Evolutionary conservation across 2,329 filamentous ascomycete genomes (phyloP).

Genomic region (Chaetothyriales sp.): DNA sequence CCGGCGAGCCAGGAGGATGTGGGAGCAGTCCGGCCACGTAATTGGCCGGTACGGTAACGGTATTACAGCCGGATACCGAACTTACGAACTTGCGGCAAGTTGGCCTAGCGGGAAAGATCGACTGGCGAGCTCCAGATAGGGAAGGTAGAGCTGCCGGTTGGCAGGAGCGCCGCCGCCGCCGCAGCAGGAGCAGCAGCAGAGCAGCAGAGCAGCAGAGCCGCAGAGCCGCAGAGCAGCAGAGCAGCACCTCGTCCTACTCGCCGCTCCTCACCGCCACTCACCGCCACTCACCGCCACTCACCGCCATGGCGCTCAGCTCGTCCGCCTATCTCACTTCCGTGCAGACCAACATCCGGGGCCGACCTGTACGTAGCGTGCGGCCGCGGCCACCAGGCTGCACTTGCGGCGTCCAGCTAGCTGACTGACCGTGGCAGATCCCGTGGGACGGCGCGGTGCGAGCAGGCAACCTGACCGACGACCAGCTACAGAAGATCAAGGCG

Average conservation of each 20-base stretch:
- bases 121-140: not conserved
- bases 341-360: constrained; percentile 91
- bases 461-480: constrained; percentile 83
- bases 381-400: not conserved
- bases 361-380: constrained; percentile 44
- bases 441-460: constrained; percentile 95
- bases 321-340: constrained; percentile 77
- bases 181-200: not conserved
- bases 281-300: constrained; percentile 30
- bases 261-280: no score
- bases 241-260: no score
- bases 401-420: constrained; percentile 1
- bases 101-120: not conserved
- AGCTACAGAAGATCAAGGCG: constrained; percentile 88
- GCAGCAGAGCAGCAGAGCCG: constrained; percentile 2
- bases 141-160: not conserved
- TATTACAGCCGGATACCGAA: no score
- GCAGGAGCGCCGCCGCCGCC: no score
- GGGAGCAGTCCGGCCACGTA: not conserved
- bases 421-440: constrained; percentile 45
- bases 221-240: not conserved
- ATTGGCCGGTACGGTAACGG: not conserved
- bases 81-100: not conserved
- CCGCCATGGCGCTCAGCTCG: constrained; percentile 61
- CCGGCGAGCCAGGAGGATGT: not conserved